These are phyloP conservation scores for Ensete ventricosum DNA, from an alignment of 176 grass and related monocot species.

Conservation along the genomic window DNA sequence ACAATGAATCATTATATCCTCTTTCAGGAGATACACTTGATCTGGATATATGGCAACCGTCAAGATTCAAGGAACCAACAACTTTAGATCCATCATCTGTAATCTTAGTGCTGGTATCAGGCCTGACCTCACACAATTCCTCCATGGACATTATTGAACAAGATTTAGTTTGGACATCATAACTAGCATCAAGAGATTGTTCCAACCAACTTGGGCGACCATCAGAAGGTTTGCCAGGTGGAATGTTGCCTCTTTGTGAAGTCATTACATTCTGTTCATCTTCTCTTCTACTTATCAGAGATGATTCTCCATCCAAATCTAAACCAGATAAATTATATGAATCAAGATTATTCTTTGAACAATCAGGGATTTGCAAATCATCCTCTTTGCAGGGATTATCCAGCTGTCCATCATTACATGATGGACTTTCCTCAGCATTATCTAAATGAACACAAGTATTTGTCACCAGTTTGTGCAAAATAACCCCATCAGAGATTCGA, in stretches of 20 bases:
- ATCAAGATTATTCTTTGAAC: constrained; percentile 1
- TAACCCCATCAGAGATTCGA: constrained; percentile 14
- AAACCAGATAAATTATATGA: constrained; percentile 24
- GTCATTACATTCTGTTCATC: constrained; percentile 5
- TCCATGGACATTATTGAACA: neutral
- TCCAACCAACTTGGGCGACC: neutral
- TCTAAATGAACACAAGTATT: constrained; percentile 13
- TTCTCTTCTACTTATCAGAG: constrained; percentile 21
- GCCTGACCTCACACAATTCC: neutral
- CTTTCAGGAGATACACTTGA: neutral
- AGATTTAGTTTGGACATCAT: neutral
- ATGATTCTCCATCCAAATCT: constrained; percentile 21
- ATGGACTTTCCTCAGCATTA: constrained; percentile 15
- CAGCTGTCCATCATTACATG: constrained; percentile 11
- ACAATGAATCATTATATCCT: neutral
- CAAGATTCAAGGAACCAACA: constrained; percentile 18
- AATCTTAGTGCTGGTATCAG: neutral
- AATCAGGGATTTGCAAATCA: constrained; percentile 12
- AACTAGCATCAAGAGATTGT: neutral
- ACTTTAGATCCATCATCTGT: constrained; percentile 22
- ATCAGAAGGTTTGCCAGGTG: constrained; percentile 21
- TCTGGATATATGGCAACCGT: constrained; percentile 17
- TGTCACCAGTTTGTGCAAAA: constrained; percentile 15
- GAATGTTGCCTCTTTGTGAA: constrained; percentile 5
- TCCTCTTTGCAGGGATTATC: constrained; percentile 26